A percentile compares a stretch with the other conserved stretches of the same genome.
Conservation (phyloP, 768 basidiomycete species). For the Gyrodon lividus region DNA sequence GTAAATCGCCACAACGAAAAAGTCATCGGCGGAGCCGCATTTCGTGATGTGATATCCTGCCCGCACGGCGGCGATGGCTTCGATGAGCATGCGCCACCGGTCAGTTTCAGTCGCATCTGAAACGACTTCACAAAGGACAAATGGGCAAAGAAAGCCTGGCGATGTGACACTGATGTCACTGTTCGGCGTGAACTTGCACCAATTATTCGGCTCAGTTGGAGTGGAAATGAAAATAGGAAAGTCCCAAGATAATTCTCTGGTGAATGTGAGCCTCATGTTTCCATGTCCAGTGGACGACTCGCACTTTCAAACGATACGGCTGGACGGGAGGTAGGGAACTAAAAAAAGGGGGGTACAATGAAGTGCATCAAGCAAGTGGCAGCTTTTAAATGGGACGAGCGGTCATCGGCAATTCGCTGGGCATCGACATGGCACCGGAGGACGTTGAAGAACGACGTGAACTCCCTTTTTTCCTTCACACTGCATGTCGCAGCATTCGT, state of each 20-base stretch:
- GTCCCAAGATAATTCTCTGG: conserved; percentile 8
- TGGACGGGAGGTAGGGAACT: too few relatives aligned
- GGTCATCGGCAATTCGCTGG: too few relatives aligned
- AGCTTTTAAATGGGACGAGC: too few relatives aligned
- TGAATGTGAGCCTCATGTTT: too few relatives aligned
- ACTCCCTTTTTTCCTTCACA: too few relatives aligned
- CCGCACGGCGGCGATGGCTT: conserved; percentile 6
- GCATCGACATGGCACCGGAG: too few relatives aligned
- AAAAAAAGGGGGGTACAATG: too few relatives aligned
- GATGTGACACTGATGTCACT: conserved; percentile 8
- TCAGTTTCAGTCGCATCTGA: background rate
- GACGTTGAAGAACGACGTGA: too few relatives aligned
- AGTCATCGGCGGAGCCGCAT: background rate
- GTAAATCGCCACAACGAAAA: conserved; percentile 17
- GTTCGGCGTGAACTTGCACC: conserved; percentile 2
- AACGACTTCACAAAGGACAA: conserved; percentile 11
- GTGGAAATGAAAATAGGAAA: conserved; percentile 13
- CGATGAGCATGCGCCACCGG: conserved; percentile 12
- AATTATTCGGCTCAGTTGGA: accelerated
- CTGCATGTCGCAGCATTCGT: too few relatives aligned
- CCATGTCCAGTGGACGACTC: too few relatives aligned
- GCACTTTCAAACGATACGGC: too few relatives aligned
- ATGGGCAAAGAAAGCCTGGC: background rate
- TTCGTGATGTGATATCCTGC: background rate
- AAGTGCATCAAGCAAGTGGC: too few relatives aligned